These are phyloP conservation scores for Nakazawaea ambrosiae DNA, from an alignment of 805 yeast genomes.

Conservation along the genomic window DNA sequence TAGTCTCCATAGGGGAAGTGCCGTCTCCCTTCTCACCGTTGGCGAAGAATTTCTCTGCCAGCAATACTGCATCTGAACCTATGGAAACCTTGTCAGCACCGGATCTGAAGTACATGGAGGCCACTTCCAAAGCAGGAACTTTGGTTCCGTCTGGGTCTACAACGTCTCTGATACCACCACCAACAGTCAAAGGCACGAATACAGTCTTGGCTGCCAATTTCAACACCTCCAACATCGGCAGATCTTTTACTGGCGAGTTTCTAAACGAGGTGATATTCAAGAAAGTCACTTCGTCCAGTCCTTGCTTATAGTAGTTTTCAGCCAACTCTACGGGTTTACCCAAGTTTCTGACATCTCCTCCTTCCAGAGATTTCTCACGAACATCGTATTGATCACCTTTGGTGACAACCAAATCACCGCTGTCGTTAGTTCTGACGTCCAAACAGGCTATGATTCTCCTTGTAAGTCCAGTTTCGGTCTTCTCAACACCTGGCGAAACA, in stretches of 20 bases:
- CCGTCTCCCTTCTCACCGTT: conserved; percentile 59
- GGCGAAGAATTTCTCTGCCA: conserved; percentile 77
- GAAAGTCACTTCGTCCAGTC: conserved; percentile 96
- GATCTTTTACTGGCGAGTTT: conserved; percentile 85
- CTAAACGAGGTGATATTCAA: conserved; percentile 93
- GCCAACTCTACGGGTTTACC: conserved; percentile 98
- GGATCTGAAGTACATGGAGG: conserved; percentile 83
- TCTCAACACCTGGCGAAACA: conserved; percentile 16
- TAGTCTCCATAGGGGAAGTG: conserved; percentile 84
- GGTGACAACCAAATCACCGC: conserved; percentile 94
- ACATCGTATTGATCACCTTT: conserved; percentile 99
- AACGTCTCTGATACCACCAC: conserved; percentile 94
- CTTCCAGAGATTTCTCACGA: conserved; percentile 55
- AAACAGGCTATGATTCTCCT: conserved; percentile 92
- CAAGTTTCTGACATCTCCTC: conserved; percentile 68
- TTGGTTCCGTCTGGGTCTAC: conserved; percentile 76
- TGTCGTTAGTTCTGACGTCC: conserved; percentile 93
- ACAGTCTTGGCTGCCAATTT: conserved; percentile 78
- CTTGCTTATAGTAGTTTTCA: conserved; percentile 81
- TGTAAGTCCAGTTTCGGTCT: conserved; percentile 54
- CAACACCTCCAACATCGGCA: conserved; percentile 93
- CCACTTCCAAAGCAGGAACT: conserved; percentile 85
- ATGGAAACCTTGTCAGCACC: conserved; percentile 98
- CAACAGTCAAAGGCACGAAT: conserved; percentile 95
- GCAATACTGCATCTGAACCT: conserved; percentile 94